Percentiles rank a stretch among this genome's conserved stretches.
Conservation (phyloP, 2,329 filamentous ascomycete species). For the Microcyclospora pomicola region DNA sequence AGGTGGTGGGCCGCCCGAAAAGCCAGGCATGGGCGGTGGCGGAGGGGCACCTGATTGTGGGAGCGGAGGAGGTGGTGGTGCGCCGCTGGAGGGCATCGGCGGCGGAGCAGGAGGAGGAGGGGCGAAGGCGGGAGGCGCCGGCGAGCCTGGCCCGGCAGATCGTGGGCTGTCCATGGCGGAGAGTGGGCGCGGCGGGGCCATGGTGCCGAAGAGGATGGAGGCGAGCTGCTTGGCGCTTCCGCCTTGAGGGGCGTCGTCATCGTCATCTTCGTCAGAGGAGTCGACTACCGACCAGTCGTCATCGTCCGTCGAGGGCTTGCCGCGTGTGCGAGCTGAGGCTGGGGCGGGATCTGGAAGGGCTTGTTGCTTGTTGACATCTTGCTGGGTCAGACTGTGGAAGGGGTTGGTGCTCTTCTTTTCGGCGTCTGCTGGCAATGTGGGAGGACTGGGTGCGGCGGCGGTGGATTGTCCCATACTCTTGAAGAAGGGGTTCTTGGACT, state of each 20-base stretch:
- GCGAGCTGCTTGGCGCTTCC: slow-evolving; percentile 82
- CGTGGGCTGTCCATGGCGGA: slow-evolving; percentile 69
- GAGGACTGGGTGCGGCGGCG: slow-evolving; percentile 26
- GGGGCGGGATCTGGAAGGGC: slow-evolving; percentile 35
- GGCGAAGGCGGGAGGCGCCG: slow-evolving; percentile 25
- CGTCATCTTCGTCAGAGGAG: slow-evolving; percentile 56
- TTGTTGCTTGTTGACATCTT: slow-evolving; percentile 40
- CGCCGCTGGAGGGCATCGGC: slow-evolving; percentile 15
- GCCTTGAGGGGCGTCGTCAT: slow-evolving; percentile 60
- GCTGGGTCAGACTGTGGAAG: slow-evolving; percentile 73
- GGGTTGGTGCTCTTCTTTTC: slow-evolving; percentile 64
- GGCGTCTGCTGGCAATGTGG: no score
- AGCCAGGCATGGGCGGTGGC: slow-evolving; percentile 24
- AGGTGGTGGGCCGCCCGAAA: slow-evolving; percentile 23
- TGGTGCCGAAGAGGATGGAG: slow-evolving; percentile 89
- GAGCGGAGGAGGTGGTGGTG: slow-evolving; percentile 34
- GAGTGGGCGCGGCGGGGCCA: slow-evolving; percentile 81
- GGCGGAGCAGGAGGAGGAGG: slow-evolving; percentile 28
- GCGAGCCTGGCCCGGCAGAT: no score
- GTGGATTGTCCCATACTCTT: slow-evolving; percentile 64
- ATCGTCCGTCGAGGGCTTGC: slow-evolving; percentile 34
- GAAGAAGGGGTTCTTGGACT: slow-evolving; percentile 92
- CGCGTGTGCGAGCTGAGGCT: slow-evolving; percentile 39
- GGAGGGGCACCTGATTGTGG: slow-evolving; percentile 32
- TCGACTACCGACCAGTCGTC: slow-evolving; percentile 71